These are phyloP conservation scores for Tetracentron sinense DNA, from an alignment of 164 flowering plant genomes.

Conservation along the genomic window DNA sequence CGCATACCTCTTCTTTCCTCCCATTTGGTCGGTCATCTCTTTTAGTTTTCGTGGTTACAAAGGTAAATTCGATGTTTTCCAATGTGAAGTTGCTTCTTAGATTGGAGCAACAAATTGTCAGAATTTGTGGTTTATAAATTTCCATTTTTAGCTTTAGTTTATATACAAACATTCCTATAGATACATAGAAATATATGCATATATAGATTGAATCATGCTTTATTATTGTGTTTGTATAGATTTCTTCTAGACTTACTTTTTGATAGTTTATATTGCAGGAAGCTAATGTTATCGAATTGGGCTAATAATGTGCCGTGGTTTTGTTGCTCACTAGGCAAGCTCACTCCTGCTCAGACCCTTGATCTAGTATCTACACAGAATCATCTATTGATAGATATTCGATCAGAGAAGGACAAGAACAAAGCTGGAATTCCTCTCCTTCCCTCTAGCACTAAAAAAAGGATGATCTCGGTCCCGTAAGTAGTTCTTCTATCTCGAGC, in stretches of 20 bases:
- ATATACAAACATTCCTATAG: too few relatives aligned
- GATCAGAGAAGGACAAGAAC: conserved; percentile 89
- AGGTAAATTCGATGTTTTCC: conserved; percentile 40
- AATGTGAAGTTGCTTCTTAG: neutral
- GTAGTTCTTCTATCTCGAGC: conserved; percentile 23
- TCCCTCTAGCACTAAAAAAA: conserved; percentile 80
- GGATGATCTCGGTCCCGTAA: conserved; percentile 78
- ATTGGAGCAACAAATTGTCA: neutral
- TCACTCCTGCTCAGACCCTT: conserved; percentile 89
- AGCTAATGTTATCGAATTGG: neutral
- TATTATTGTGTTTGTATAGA: too few relatives aligned
- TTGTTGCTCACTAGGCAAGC: conserved; percentile 41
- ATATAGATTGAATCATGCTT: too few relatives aligned
- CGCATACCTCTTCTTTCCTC: conserved; percentile 72
- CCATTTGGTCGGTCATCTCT: conserved; percentile 69
- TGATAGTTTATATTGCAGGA: too few relatives aligned
- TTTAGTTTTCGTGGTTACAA: conserved; percentile 77
- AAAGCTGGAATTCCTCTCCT: conserved; percentile 84
- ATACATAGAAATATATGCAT: too few relatives aligned
- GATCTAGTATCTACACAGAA: conserved; percentile 62
- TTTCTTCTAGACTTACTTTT: too few relatives aligned
- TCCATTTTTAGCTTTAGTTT: neutral
- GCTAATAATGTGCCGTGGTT: neutral
- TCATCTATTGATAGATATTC: conserved; percentile 63
- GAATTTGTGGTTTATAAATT: neutral